Percentiles rank a stretch among this genome's conserved stretches.
phyloP scores from a whole-genome alignment of 306 rosid species.

The Cicer arietinum region DNA sequence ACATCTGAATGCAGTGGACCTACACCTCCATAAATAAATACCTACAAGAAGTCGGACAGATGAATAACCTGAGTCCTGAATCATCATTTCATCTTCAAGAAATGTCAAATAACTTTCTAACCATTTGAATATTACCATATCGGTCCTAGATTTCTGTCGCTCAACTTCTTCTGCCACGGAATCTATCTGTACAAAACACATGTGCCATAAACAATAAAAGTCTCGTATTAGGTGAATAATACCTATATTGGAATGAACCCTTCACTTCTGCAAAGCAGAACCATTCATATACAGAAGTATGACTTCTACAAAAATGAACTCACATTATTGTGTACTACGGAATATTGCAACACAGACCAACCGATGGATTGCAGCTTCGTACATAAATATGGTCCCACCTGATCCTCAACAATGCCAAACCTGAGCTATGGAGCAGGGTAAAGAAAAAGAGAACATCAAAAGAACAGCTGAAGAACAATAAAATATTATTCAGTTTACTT shows the following conservation, averaged over 20 bases:
- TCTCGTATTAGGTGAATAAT: slow-evolving; percentile 27
- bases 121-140: slow-evolving; percentile 64
- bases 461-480: slow-evolving; percentile 46
- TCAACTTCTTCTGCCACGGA: slow-evolving; percentile 95
- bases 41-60: slow-evolving; percentile 57
- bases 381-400: slow-evolving; percentile 74
- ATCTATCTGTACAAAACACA: slow-evolving; percentile 71
- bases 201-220: slow-evolving; percentile 37
- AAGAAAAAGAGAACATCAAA: slow-evolving; percentile 57
- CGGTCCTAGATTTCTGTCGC: slow-evolving; percentile 62
- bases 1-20: slow-evolving; percentile 97
- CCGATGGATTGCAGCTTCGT: slow-evolving; percentile 80
- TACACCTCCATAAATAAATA: slow-evolving; percentile 87
- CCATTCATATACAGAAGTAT: slow-evolving; percentile 13
- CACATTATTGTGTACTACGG: slow-evolving; percentile 81
- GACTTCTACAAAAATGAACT: slow-evolving; percentile 52
- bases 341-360: slow-evolving; percentile 74
- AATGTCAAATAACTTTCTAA: slow-evolving; percentile 37
- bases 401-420: slow-evolving; percentile 93
- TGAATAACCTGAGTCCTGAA: slow-evolving; percentile 33
- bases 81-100: slow-evolving; percentile 29
- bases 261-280: slow-evolving; percentile 31
- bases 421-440: slow-evolving; percentile 92
- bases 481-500: slow-evolving; percentile 34
- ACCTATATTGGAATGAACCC: slow-evolving; percentile 16